Conservation (phyloP, 768 basidiomycete species). For the Pulveroboletus sp. region DNA sequence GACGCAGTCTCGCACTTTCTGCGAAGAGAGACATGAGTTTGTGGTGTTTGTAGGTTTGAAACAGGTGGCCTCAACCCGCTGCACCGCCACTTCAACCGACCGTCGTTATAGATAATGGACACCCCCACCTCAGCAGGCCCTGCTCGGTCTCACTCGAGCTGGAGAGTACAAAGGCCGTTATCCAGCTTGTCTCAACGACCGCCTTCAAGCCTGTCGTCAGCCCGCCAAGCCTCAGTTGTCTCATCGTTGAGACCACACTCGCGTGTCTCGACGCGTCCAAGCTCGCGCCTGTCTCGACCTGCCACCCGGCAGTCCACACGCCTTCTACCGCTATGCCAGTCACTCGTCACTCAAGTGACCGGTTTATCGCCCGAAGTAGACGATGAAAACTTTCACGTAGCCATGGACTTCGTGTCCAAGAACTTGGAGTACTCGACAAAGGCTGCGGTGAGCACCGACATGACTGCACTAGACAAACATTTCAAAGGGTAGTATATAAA, state of each 20-base stretch:
- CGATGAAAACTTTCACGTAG: slow-evolving; percentile 42
- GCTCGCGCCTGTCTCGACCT: slow-evolving; percentile 47
- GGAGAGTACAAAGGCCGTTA: slow-evolving; percentile 24
- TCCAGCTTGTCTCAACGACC: slow-evolving; percentile 40
- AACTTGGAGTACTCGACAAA: slow-evolving; percentile 56
- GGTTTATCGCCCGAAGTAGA: slow-evolving; percentile 42
- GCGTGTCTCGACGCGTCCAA: slow-evolving; percentile 34
- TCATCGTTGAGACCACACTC: slow-evolving; percentile 33
- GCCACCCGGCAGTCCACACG: slow-evolving; percentile 47
- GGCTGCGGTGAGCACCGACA: slow-evolving; percentile 52
- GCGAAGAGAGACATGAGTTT: slow-evolving; percentile 17
- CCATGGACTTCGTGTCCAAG: slow-evolving; percentile 55
- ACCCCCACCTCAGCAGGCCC: slow-evolving; percentile 15
- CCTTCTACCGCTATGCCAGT: slow-evolving; percentile 49
- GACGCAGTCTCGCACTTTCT: slow-evolving; percentile 6
- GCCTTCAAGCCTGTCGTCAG: slow-evolving; percentile 44
- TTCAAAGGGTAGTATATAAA: slow-evolving; percentile 43
- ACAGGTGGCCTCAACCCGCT: no score
- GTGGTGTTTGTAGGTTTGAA: no score
- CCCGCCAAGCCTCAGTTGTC: slow-evolving; percentile 41
- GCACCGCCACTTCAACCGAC: slow-evolving; percentile 8
- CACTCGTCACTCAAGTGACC: slow-evolving; percentile 51
- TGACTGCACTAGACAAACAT: slow-evolving; percentile 49
- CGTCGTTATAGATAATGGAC: slow-evolving; percentile 15
- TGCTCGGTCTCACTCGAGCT: slow-evolving; percentile 20